phyloP scores from a whole-genome alignment of 306 rosid genomes.

The Sphenostylis stenocarpa region DNA sequence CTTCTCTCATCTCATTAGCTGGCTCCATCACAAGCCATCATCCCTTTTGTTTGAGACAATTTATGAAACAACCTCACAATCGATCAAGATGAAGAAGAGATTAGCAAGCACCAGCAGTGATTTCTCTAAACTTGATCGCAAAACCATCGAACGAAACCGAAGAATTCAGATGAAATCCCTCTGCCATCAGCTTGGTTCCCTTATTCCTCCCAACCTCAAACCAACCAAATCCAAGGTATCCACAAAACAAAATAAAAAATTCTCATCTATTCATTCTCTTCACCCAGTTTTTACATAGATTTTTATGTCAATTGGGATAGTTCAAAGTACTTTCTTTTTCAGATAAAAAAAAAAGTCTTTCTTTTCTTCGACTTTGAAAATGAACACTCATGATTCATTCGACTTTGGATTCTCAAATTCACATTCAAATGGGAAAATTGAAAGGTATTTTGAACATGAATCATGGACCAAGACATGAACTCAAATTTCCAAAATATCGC shows the following conservation, averaged over 20 bases:
- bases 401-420: too few relatives aligned
- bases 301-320: too few relatives aligned
- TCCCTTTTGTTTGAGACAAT: not conserved
- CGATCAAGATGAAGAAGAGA: conserved; percentile 39
- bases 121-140: conserved; percentile 56
- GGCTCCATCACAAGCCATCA: not conserved
- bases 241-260: too few relatives aligned
- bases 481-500: not conserved
- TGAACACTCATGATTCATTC: too few relatives aligned
- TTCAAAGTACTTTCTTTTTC: not conserved
- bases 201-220: conserved; percentile 50
- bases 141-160: conserved; percentile 66
- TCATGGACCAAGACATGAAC: too few relatives aligned
- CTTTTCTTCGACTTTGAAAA: too few relatives aligned
- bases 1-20: not conserved
- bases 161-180: conserved; percentile 75
- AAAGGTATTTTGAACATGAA: too few relatives aligned
- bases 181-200: conserved; percentile 60
- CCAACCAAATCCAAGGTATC: conserved; percentile 51
- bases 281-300: too few relatives aligned
- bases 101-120: not conserved
- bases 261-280: not conserved
- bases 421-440: too few relatives aligned
- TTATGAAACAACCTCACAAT: not conserved
- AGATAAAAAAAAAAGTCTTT: too few relatives aligned